Percentiles rank a stretch among this genome's conserved stretches.
These are phyloP conservation scores for Phialemoniopsis sp. DNA, from an alignment of 2,329 filamentous ascomycete species.

Conservation along the genomic window DNA sequence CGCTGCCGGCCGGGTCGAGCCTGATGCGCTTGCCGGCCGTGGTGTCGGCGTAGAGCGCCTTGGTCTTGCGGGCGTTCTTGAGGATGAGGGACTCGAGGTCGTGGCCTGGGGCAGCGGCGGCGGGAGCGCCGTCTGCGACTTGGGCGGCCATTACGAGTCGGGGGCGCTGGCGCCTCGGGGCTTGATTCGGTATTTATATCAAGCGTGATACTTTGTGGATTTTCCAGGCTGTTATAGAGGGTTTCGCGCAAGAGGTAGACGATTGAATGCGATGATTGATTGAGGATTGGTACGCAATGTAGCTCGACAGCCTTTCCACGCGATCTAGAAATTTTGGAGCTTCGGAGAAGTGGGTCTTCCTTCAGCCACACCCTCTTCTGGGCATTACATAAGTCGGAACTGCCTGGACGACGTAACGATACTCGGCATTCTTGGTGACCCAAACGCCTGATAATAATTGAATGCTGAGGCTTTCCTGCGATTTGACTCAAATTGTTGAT, in stretches of 20 bases:
- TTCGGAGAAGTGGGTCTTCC: conserved; percentile 2
- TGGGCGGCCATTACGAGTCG: conserved; percentile 13
- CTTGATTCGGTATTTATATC: too few relatives aligned
- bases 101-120: conserved; percentile 10
- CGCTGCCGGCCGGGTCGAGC: conserved; percentile 30
- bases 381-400: not conserved
- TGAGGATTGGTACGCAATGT: too few relatives aligned
- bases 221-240: too few relatives aligned
- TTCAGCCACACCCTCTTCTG: conserved; percentile 1
- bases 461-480: too few relatives aligned
- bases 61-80: conserved; percentile 34
- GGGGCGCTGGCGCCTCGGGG: too few relatives aligned
- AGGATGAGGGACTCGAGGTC: conserved; percentile 30
- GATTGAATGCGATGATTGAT: too few relatives aligned
- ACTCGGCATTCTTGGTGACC: not conserved
- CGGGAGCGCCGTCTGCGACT: conserved; percentile 16
- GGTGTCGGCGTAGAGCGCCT: conserved; percentile 30
- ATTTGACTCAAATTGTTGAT: too few relatives aligned
- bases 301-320: too few relatives aligned
- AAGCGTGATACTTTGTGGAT: too few relatives aligned
- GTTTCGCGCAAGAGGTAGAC: too few relatives aligned
- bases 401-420: too few relatives aligned
- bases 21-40: conserved; percentile 22
- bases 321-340: conserved; percentile 1
- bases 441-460: not conserved